Percentiles rank a stretch among this genome's conserved stretches.
These are phyloP conservation scores for Candida coquimbonensis DNA, from an alignment of 805 yeast genomes.

Conservation along the genomic window DNA sequence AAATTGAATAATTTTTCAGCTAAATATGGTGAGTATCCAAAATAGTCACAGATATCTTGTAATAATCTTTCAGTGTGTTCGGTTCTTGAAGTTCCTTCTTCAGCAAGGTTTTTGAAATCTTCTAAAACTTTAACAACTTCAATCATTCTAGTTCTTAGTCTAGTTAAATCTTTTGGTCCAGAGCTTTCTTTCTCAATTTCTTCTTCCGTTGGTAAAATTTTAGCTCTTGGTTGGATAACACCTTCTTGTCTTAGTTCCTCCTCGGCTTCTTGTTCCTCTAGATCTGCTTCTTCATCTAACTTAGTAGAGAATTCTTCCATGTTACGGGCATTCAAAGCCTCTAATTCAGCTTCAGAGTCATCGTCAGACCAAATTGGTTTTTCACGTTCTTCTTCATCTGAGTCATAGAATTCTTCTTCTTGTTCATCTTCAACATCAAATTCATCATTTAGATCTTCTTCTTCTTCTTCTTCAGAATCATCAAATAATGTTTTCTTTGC, in stretches of 20 bases:
- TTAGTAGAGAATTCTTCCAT: slow-evolving; percentile 72
- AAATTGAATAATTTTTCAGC: slow-evolving; percentile 91
- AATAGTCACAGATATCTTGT: slow-evolving; percentile 84
- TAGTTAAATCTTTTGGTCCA: slow-evolving; percentile 67
- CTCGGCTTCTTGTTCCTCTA: slow-evolving; percentile 57
- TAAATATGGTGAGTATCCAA: slow-evolving; percentile 85
- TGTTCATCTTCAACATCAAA: slow-evolving; percentile 56
- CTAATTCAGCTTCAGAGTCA: slow-evolving; percentile 51
- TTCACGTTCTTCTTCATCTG: slow-evolving; percentile 22
- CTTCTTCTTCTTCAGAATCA: slow-evolving; percentile 35
- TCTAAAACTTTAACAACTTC: slow-evolving; percentile 93
- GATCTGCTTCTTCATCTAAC: slow-evolving; percentile 53
- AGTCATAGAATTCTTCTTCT: slow-evolving; percentile 34
- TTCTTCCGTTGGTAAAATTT: slow-evolving; percentile 66
- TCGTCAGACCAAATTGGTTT: slow-evolving; percentile 23
- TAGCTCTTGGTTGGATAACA: slow-evolving; percentile 63
- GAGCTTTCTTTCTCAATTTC: slow-evolving; percentile 43
- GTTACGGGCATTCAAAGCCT: slow-evolving; percentile 73
- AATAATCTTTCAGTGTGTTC: slow-evolving; percentile 76
- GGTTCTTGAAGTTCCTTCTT: slow-evolving; percentile 79
- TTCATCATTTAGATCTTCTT: slow-evolving; percentile 27
- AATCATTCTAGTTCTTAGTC: slow-evolving; percentile 87
- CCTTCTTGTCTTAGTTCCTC: slow-evolving; percentile 54
- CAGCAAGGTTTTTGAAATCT: slow-evolving; percentile 75
- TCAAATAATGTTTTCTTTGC: slow-evolving; percentile 75